Conservation (phyloP, 371 early-diverging fungal genomes). For the Apophysomyces sp. region DNA sequence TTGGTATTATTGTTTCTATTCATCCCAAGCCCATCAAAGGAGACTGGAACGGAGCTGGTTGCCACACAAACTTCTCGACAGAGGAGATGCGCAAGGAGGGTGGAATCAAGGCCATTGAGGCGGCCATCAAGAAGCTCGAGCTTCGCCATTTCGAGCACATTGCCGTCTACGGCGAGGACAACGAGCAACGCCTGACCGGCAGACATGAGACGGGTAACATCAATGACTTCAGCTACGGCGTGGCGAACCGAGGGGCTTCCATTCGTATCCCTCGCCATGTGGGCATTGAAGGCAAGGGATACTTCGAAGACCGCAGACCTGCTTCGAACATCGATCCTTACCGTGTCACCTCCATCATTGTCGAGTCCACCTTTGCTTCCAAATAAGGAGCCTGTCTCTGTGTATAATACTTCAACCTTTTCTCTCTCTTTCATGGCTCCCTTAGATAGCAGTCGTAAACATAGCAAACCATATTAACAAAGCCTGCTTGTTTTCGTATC, state of each 20-base stretch:
- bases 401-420: background rate
- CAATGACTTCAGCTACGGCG: conserved; percentile 57
- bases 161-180: conserved; percentile 66
- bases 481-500: too few relatives aligned
- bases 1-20: conserved; percentile 54
- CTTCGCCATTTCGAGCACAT: conserved; percentile 57
- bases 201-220: conserved; percentile 63
- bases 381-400: background rate
- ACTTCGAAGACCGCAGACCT: conserved; percentile 63
- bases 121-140: conserved; percentile 54
- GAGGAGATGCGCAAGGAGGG: conserved; percentile 59
- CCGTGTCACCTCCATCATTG: conserved; percentile 57
- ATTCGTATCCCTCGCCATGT: conserved; percentile 68
- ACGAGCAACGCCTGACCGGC: conserved; percentile 63
- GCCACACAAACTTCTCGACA: conserved; percentile 59
- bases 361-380: conserved; percentile 45
- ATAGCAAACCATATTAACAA: background rate
- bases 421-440: background rate
- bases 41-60: conserved; percentile 62
- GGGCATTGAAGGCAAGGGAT: conserved; percentile 60
- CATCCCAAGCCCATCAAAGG: conserved; percentile 61
- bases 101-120: conserved; percentile 56
- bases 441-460: background rate
- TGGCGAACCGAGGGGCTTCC: conserved; percentile 67
- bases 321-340: conserved; percentile 70